A percentile compares a stretch with the other conserved stretches of the same genome.
phyloP scores from a whole-genome alignment of 768 basidiomycete genomes.

The Leccinum obscurum region DNA sequence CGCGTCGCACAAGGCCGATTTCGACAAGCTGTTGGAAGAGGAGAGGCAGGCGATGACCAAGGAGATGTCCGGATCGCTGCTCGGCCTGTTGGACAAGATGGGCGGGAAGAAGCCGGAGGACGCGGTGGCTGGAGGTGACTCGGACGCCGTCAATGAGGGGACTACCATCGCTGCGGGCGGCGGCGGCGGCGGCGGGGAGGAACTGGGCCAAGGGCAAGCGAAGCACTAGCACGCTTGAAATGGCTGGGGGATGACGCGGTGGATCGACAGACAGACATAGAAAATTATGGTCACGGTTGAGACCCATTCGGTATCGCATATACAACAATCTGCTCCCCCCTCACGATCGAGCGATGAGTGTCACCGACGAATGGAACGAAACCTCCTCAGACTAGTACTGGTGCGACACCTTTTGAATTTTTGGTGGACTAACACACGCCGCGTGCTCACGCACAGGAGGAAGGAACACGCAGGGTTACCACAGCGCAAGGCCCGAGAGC shows the following conservation, averaged over 20 bases:
- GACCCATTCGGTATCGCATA: neutral
- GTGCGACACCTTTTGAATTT: neutral
- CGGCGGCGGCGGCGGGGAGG: neutral
- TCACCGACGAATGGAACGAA: neutral
- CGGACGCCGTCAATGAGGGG: neutral
- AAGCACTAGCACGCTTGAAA: neutral
- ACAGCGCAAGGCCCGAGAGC: neutral
- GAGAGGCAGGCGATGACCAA: slow-evolving; percentile 48
- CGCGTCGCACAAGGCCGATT: slow-evolving; percentile 48
- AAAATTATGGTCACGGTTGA: neutral
- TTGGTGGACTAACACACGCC: neutral
- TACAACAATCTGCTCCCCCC: neutral
- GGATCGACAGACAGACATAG: neutral
- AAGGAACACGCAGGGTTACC: too few relatives aligned
- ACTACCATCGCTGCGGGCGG: neutral
- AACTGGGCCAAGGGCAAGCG: neutral
- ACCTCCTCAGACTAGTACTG: too few relatives aligned
- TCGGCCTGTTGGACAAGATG: slow-evolving; percentile 30
- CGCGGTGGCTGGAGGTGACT: neutral
- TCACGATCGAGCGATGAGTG: neutral
- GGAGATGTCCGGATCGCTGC: slow-evolving; percentile 47
- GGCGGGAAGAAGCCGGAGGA: slow-evolving; percentile 20
- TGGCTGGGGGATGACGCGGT: neutral
- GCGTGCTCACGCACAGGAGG: too few relatives aligned
- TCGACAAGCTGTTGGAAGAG: slow-evolving; percentile 52